Evolutionary conservation across 164 flowering plant genomes (phyloP).

Genomic region (Tetracentron sinense): DNA sequence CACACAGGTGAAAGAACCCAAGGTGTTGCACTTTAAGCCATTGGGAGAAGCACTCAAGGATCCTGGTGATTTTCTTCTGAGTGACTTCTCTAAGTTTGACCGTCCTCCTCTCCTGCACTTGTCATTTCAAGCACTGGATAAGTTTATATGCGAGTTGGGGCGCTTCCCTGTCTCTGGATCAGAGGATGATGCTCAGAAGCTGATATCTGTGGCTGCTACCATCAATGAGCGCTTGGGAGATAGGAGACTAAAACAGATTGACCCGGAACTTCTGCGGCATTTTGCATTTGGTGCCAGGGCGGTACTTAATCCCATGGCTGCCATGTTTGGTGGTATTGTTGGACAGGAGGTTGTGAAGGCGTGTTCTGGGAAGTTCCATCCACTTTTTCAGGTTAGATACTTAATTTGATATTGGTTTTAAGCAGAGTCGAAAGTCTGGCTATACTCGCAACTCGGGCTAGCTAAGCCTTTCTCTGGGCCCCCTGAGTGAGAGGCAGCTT

Average conservation of each 20-base stretch:
- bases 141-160: slow-evolving; percentile 48
- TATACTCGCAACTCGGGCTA: not conserved
- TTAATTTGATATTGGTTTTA: not conserved
- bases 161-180: slow-evolving; percentile 77
- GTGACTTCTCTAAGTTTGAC: slow-evolving; percentile 82
- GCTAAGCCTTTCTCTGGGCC: not conserved
- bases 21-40: slow-evolving; percentile 68
- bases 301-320: slow-evolving; percentile 91
- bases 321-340: slow-evolving; percentile 93
- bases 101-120: slow-evolving; percentile 78
- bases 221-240: slow-evolving; percentile 56
- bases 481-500: too few species aligned
- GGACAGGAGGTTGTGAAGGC: slow-evolving; percentile 93
- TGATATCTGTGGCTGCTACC: slow-evolving; percentile 36
- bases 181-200: slow-evolving; percentile 74
- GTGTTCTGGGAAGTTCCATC: slow-evolving; percentile 94
- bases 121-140: slow-evolving; percentile 83
- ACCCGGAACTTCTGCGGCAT: slow-evolving; percentile 51
- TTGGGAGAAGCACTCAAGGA: slow-evolving; percentile 60
- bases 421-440: not conserved
- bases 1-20: slow-evolving; percentile 84
- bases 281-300: slow-evolving; percentile 86
- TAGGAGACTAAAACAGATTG: slow-evolving; percentile 50
- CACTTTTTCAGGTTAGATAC: slow-evolving; percentile 67
- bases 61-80: slow-evolving; percentile 81